A percentile compares a stretch with the other conserved stretches of the same genome.
Conservation (phyloP, 352 stramenopile species). For the Phytophthora hybrid region DNA sequence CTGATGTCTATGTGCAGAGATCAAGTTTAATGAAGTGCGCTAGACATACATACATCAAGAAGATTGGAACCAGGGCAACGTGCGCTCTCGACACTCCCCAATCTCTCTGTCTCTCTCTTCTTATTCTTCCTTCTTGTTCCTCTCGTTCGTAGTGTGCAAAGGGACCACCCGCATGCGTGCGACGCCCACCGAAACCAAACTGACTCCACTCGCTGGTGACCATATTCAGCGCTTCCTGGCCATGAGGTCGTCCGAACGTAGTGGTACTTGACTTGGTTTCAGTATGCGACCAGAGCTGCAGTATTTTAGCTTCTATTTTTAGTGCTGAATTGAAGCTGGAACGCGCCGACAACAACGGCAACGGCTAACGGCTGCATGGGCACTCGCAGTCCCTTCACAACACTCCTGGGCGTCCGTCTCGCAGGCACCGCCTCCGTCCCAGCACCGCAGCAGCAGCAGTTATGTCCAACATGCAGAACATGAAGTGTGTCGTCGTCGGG, state of each 20-base stretch:
- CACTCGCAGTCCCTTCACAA: slow-evolving; percentile 27
- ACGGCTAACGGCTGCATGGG: slow-evolving; percentile 23
- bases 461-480: slow-evolving; percentile 92
- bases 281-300: slow-evolving; percentile 23
- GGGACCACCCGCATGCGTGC: background rate
- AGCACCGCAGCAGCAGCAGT: slow-evolving; percentile 9
- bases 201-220: background rate
- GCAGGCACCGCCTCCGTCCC: background rate
- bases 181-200: slow-evolving; percentile 12
- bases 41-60: slow-evolving; percentile 9
- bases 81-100: background rate
- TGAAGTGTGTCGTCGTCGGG: slow-evolving; percentile 95
- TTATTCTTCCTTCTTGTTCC: slow-evolving; percentile 11
- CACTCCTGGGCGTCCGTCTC: slow-evolving; percentile 24
- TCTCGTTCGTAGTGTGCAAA: background rate
- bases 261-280: slow-evolving; percentile 25
- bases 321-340: slow-evolving; percentile 51
- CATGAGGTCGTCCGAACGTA: slow-evolving; percentile 29
- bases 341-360: slow-evolving; percentile 22
- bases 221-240: slow-evolving; percentile 1
- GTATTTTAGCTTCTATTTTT: slow-evolving; percentile 41
- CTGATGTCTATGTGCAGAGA: slow-evolving; percentile 44
- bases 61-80: background rate
- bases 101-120: background rate
- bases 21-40: slow-evolving; percentile 76